phyloP scores from a whole-genome alignment of 768 basidiomycete species.

The Suillus spraguei region DNA sequence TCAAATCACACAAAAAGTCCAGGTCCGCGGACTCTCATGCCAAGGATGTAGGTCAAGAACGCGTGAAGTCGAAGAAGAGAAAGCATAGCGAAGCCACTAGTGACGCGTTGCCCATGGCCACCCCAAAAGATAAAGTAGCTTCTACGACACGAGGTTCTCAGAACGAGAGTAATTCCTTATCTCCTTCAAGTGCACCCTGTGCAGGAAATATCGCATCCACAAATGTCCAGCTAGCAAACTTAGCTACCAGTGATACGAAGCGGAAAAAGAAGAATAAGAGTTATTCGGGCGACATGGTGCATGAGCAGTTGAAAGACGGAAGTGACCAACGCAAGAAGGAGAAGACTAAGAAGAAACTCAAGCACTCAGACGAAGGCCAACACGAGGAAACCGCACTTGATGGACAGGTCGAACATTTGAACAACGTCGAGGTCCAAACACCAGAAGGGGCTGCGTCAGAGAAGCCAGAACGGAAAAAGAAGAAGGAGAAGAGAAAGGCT shows the following conservation, averaged over 20 bases:
- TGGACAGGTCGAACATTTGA: neutral
- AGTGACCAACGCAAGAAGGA: constrained; percentile 7
- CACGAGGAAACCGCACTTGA: constrained; percentile 9
- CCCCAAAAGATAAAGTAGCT: neutral
- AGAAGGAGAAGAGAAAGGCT: neutral
- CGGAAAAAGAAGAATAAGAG: constrained; percentile 22
- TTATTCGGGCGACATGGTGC: constrained; percentile 6
- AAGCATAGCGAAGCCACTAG: neutral
- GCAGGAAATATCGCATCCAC: neutral
- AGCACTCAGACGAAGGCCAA: constrained; percentile 8
- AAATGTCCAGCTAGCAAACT: neutral
- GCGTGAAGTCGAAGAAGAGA: neutral
- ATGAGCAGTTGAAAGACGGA: constrained; percentile 1
- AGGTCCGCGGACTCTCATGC: constrained; percentile 3
- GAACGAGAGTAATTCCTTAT: neutral
- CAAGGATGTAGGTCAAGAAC: neutral
- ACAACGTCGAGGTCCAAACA: neutral
- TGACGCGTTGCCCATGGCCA: neutral
- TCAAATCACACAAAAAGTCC: constrained; percentile 17
- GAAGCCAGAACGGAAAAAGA: constrained; percentile 7
- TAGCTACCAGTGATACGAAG: neutral
- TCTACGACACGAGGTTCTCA: neutral
- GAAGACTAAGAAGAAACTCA: constrained; percentile 14
- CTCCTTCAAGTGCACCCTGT: neutral
- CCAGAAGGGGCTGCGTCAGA: neutral